Base-by-base conservation (phyloP, 1,284 basidiomycete species). In the Singerocomus inundabilis region DNA sequence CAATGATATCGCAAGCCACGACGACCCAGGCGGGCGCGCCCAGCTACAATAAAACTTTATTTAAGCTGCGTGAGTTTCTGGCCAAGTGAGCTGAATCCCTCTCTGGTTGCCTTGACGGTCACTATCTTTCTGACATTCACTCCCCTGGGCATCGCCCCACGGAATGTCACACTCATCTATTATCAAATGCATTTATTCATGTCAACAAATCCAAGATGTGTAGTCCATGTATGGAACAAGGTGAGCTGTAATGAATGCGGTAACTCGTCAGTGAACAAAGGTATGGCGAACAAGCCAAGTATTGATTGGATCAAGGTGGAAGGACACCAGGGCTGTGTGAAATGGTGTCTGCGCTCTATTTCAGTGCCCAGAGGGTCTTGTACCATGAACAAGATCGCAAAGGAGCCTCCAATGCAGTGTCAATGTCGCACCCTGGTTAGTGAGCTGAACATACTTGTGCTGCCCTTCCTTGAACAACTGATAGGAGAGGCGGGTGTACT, bases 311-410 rank as follows among this genome's bases (percentile, higher is more conserved):
- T 83, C 77, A 29, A 88, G 72, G 16, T 74, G 75, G 61, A 85
- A 85, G 70, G 89, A 88, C 5, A 88, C 84, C 44, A 89, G 68
- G 0, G 86, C 58, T 89, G 86, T 2, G 87, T 86, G 52, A 89
- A 89, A 35, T 54, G 69, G 48, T 58, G 48, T 52, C 44, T 55
- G 49, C 62, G 57, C 13, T 68, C 65, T 49, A 70, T 62, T 32
- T 59, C 49, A 3, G 71, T 60, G 33, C 76, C 73, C 8, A 81
- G 66, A 1, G 81, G 79, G 52, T 88, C 85, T 64, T 89, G 86
- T 10, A 85, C 71, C 41, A 88, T 78, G 2, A 84, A 88, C 1
- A 88, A 60, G 0, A 88, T 37, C 62, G 65, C 4, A 83, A 71
- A 38, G 88, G 66, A 3, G 76, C 72, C 13, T 67, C 55, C 3